Evolutionary conservation across 2,329 filamentous ascomycete genomes (phyloP), one percentile per base, ranked within the genome.

Genomic region (Penicillium sp.): DNA sequence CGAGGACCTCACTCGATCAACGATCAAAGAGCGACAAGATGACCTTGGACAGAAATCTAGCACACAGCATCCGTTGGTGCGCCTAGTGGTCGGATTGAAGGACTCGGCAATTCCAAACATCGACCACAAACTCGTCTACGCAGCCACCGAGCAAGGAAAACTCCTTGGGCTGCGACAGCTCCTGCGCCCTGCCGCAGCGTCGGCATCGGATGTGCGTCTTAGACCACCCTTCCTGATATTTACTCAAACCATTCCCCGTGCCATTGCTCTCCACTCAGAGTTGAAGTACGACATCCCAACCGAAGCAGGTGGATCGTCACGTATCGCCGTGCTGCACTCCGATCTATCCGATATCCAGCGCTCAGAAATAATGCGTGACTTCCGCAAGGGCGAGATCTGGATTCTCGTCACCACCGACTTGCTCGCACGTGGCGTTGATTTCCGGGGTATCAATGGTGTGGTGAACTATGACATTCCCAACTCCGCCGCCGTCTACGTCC

Each of bases 391-490:
- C 50, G 89, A 97, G 61, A 84, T 97, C 47, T 98, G 93, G 93
- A 82, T 97, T 5, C 76, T 98, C 23, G 93, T 98, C 62, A 97
- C 93, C 0, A 98, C 93, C 0, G 93, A 98, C 60, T 79, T 98
- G 6, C 75, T 98, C 8, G 86, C 90, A 11, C 86, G 93, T 21
- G 93, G 93, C 14, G 83, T 98, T 27, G 93, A 98, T 66, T 96
- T 98, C 70, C 82, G 86, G 7, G 93, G 93, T 34, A 83, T 98
- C 48, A 96, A 96, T 58, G 89, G 90, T 31, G 90, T 98, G 0
- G 86, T 98, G 36, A 98, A 97, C 68, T 98, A 96, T 69, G 93
- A 98, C 64, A 88, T 96, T 7, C 93, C 93, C 0, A 87, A 84
- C n/a, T 90, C 86, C 0, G 85, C 86, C 4, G 91, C 90, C 0